Percentiles rank a stretch among this genome's conserved stretches.
phyloP scores from a whole-genome alignment of 768 basidiomycete species.

The Inosperma sp. region DNA sequence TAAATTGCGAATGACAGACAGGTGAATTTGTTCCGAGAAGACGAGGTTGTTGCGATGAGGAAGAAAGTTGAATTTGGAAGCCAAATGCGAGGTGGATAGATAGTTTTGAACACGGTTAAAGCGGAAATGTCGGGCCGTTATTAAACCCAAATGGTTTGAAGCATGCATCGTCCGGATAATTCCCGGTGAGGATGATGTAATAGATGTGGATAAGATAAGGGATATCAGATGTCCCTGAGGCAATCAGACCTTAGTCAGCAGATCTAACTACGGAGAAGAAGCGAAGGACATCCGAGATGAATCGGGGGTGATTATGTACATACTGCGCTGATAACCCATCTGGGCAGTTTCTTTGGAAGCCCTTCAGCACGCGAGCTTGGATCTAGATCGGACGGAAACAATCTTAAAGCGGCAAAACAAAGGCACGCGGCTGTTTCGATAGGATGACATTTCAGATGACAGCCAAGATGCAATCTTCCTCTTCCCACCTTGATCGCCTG shows the following conservation, averaged over 20 bases:
- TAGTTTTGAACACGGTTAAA: background rate
- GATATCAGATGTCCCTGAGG: constrained; percentile 9
- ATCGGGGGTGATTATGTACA: constrained; percentile 21
- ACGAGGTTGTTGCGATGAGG: constrained; percentile 3
- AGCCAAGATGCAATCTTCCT: constrained; percentile 31
- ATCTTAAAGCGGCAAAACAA: constrained; percentile 46
- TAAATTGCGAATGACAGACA: constrained; percentile 7
- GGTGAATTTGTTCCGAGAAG: constrained; percentile 1
- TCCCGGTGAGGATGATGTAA: too few species aligned
- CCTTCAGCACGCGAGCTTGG: constrained; percentile 32
- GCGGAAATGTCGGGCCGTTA: too few species aligned
- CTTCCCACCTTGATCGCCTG: constrained; percentile 49
- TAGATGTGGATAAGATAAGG: constrained; percentile 21
- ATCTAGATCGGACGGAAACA: constrained; percentile 46
- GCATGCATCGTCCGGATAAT: too few species aligned
- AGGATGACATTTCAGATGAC: constrained; percentile 40
- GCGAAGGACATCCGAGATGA: constrained; percentile 30
- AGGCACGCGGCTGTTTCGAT: constrained; percentile 50
- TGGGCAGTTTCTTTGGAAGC: constrained; percentile 23
- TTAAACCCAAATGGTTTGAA: constrained; percentile 3
- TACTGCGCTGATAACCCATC: background rate
- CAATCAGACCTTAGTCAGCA: constrained; percentile 9
- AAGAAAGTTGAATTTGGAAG: background rate
- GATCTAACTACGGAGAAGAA: too few species aligned
- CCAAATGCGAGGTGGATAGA: background rate